Conservation (phyloP, 805 yeast species). For the Blastobotrys chiropterorum region DNA sequence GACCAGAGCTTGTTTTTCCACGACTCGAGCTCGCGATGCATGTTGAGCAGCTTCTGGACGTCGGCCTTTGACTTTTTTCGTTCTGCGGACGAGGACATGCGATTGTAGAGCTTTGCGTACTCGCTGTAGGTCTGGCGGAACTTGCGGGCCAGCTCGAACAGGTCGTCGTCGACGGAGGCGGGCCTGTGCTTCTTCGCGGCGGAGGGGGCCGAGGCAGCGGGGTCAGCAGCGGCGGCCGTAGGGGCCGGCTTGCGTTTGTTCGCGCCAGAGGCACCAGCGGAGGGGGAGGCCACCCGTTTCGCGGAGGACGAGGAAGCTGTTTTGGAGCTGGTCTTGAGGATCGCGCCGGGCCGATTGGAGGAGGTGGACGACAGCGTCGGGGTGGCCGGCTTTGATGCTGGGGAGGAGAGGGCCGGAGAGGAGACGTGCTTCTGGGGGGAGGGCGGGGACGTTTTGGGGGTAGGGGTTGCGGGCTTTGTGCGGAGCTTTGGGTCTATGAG, state of each 20-base stretch:
- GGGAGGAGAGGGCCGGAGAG: background rate
- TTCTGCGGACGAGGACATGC: conserved; percentile 19
- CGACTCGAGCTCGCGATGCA: conserved; percentile 46
- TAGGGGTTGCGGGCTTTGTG: background rate
- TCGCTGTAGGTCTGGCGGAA: conserved; percentile 45
- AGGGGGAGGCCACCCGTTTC: background rate
- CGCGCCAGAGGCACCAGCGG: conserved; percentile 4
- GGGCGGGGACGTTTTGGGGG: background rate
- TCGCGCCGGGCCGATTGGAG: background rate
- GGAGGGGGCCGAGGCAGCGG: conserved; percentile 5
- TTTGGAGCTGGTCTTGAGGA: background rate
- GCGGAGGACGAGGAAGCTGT: background rate
- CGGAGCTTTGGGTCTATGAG: conserved; percentile 25
- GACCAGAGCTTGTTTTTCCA: conserved; percentile 57
- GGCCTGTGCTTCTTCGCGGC: background rate
- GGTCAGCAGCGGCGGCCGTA: conserved; percentile 2
- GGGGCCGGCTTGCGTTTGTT: conserved; percentile 8
- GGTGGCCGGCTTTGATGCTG: conserved; percentile 4
- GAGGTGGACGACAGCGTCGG: background rate
- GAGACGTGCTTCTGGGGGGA: background rate
- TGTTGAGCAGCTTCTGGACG: conserved; percentile 38
- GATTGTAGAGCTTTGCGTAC: conserved; percentile 41
- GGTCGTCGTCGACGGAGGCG: conserved; percentile 26
- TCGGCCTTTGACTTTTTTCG: conserved; percentile 25
- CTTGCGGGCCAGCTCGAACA: conserved; percentile 39